A percentile compares a stretch with the other conserved stretches of the same genome.
Evolutionary conservation across 2,329 filamentous ascomycete genomes (phyloP).

Genomic region (Cercospora sp.): DNA sequence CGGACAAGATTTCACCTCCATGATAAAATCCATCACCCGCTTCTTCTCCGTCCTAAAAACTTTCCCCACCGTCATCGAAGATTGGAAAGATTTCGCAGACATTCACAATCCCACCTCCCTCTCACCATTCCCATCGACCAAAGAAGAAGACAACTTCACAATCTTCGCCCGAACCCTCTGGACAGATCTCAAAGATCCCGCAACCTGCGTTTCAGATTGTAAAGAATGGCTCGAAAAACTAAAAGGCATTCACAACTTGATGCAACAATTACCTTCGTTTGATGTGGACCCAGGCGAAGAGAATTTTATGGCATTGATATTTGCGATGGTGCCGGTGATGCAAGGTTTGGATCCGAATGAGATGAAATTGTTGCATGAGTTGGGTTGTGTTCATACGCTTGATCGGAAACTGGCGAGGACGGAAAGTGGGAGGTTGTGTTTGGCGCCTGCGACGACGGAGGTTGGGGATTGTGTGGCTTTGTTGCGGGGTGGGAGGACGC

Average conservation of each 20-base stretch:
- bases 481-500: not conserved
- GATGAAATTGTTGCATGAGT: not conserved
- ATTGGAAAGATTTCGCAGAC: not conserved
- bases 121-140: not conserved
- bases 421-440: not conserved
- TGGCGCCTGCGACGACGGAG: not conserved
- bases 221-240: not conserved
- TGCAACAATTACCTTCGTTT: not conserved
- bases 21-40: not conserved
- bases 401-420: conserved; percentile 9
- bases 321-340: not conserved
- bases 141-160: not conserved
- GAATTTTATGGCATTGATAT: not conserved
- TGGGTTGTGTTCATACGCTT: conserved; percentile 5
- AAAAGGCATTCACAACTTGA: not conserved
- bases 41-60: not conserved
- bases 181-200: not conserved
- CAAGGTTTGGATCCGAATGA: conserved; percentile 1
- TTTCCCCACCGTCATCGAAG: not conserved
- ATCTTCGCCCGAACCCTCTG: not conserved
- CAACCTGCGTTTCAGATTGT: not conserved
- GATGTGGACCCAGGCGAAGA: not conserved
- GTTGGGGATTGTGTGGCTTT: not conserved
- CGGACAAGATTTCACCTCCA: not conserved
- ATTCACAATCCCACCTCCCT: not conserved